phyloP scores from a whole-genome alignment of 1,284 basidiomycete species.

The Cutaneotrichosporon dermatis region DNA sequence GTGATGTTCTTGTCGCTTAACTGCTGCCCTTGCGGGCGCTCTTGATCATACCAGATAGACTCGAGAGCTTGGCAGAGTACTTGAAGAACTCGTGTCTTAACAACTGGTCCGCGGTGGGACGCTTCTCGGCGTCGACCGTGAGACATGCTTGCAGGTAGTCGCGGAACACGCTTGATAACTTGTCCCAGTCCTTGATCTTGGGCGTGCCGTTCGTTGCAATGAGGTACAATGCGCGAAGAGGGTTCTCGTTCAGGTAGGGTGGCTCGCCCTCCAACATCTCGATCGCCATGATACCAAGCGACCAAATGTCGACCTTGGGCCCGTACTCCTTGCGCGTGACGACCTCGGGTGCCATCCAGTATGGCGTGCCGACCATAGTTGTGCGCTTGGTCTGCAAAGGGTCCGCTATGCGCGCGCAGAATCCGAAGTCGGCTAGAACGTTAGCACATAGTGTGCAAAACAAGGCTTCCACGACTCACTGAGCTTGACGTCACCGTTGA shows the following conservation, averaged over 20 bases:
- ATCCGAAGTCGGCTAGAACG: constrained; percentile 87
- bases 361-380: constrained; percentile 99
- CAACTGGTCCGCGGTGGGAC: constrained; percentile 80
- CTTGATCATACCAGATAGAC: constrained; percentile 85
- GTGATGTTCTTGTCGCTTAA: background rate
- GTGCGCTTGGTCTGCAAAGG: constrained; percentile 85
- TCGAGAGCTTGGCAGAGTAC: constrained; percentile 75
- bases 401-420: constrained; percentile 96
- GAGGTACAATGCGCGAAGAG: constrained; percentile 87
- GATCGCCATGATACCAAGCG: constrained; percentile 97
- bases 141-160: constrained; percentile 87
- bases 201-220: constrained; percentile 99
- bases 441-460: constrained; percentile 26
- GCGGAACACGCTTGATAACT: constrained; percentile 76
- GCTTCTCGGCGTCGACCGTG: constrained; percentile 89
- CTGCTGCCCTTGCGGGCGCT: constrained; percentile 65
- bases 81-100: constrained; percentile 89
- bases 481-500: constrained; percentile 93
- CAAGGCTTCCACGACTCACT: constrained; percentile 58
- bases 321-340: constrained; percentile 98
- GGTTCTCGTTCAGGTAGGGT: constrained; percentile 95
- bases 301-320: constrained; percentile 98
- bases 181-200: constrained; percentile 91
- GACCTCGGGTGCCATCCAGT: constrained; percentile 99
- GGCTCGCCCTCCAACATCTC: constrained; percentile 99